phyloP scores from a whole-genome alignment of 352 stramenopile genomes.

The Phytophthora constricta region DNA sequence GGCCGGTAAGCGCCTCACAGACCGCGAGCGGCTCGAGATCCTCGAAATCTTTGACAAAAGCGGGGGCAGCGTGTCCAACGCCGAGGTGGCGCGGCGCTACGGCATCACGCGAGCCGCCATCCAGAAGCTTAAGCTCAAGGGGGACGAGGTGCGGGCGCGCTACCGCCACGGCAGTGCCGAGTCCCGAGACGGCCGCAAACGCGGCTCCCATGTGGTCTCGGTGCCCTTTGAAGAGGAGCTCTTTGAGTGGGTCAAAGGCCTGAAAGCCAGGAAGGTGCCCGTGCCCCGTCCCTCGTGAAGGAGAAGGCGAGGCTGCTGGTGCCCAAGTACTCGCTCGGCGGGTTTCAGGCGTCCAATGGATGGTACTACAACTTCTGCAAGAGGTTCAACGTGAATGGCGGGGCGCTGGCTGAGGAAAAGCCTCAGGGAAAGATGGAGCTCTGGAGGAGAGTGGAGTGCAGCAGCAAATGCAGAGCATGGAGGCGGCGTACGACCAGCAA shows the following conservation, averaged over 20 bases:
- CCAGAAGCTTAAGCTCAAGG: conserved; percentile 55
- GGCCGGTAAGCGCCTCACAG: conserved; percentile 49
- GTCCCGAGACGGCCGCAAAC: conserved; percentile 45
- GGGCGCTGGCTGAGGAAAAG: conserved; percentile 42
- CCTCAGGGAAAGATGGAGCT: neutral
- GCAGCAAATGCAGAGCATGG: conserved; percentile 2
- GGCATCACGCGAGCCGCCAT: conserved; percentile 53
- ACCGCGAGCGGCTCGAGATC: conserved; percentile 58
- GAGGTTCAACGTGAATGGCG: conserved; percentile 44
- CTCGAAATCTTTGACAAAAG: conserved; percentile 50
- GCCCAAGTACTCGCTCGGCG: conserved; percentile 48
- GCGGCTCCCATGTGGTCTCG: conserved; percentile 42
- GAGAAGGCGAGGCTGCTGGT: conserved; percentile 59
- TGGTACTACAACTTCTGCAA: conserved; percentile 67
- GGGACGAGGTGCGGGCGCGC: conserved; percentile 39
- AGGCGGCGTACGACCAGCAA: conserved; percentile 31
- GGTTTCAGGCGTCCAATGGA: conserved; percentile 56
- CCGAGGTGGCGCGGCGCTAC: conserved; percentile 52
- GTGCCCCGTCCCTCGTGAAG: conserved; percentile 57
- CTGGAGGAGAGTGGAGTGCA: neutral
- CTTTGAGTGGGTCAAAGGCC: conserved; percentile 51
- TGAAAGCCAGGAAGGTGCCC: conserved; percentile 52
- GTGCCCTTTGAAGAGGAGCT: conserved; percentile 52
- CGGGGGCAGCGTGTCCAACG: conserved; percentile 44
- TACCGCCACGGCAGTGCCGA: conserved; percentile 52